Conservation (phyloP, 306 rosid species). For the Vachellia collinsii region DNA sequence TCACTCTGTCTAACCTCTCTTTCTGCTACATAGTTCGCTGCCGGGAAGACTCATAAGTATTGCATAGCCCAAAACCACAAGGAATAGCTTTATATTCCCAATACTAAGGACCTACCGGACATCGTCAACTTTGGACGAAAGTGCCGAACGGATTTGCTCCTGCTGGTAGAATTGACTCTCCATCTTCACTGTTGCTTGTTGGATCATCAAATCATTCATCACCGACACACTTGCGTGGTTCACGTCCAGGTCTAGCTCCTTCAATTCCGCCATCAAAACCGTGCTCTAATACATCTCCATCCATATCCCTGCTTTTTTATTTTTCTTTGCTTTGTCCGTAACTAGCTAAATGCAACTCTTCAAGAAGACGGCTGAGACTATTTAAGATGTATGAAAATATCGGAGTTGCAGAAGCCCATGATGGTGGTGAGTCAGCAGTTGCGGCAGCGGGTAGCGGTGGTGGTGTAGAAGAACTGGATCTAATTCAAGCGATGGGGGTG, state of each 20-base stretch:
- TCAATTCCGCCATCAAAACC: conserved; percentile 75
- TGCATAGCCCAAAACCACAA: conserved; percentile 46
- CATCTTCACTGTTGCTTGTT: conserved; percentile 94
- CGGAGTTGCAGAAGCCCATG: too few relatives aligned
- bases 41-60: conserved; percentile 60
- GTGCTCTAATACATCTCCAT: not conserved
- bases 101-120: conserved; percentile 32
- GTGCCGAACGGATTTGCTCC: conserved; percentile 78
- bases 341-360: not conserved
- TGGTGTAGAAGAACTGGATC: too few relatives aligned
- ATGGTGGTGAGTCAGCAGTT: too few relatives aligned
- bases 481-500: too few relatives aligned
- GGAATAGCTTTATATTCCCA: not conserved
- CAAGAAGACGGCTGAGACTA: not conserved
- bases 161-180: conserved; percentile 80
- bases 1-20: conserved; percentile 63
- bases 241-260: conserved; percentile 90
- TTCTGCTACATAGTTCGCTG: conserved; percentile 49
- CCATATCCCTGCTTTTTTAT: not conserved
- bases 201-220: conserved; percentile 89
- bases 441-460: too few relatives aligned
- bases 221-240: conserved; percentile 90
- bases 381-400: not conserved
- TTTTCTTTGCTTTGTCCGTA: not conserved
- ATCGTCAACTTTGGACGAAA: conserved; percentile 67